Conservation (phyloP, 1,139 yeast species). For the Nakaseomyces sp. region DNA sequence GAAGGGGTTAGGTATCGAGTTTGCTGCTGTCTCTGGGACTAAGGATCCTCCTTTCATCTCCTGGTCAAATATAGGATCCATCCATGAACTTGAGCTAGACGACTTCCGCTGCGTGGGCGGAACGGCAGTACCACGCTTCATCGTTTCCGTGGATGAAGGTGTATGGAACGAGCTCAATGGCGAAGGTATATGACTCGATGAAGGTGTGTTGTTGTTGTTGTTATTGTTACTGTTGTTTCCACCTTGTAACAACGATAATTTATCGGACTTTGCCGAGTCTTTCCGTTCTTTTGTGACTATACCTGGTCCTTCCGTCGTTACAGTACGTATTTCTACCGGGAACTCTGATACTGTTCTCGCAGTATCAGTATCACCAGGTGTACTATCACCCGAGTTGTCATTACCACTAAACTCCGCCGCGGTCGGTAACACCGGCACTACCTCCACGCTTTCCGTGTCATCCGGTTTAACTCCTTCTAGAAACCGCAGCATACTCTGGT, state of each 20-base stretch:
- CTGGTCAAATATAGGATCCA: constrained; percentile 5
- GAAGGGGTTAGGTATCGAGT: neutral
- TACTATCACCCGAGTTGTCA: too few relatives aligned
- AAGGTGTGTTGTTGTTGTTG: neutral
- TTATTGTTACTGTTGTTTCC: neutral
- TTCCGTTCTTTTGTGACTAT: neutral
- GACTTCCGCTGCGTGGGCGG: too few relatives aligned
- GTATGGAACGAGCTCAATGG: neutral
- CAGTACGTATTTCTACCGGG: too few relatives aligned
- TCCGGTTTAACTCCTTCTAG: constrained; percentile 1
- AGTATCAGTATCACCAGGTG: too few relatives aligned
- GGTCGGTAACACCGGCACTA: neutral
- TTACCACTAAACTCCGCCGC: constrained; percentile 1
- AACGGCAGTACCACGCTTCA: neutral
- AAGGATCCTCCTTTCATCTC: neutral
- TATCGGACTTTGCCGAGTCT: neutral
- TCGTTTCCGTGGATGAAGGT: neutral
- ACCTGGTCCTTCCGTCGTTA: too few relatives aligned
- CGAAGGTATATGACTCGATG: neutral
- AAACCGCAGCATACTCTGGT: constrained; percentile 5
- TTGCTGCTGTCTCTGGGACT: neutral
- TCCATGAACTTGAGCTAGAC: neutral
- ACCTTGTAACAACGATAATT: neutral
- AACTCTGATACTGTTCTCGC: too few relatives aligned
- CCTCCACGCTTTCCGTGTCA: neutral